Evolutionary conservation across 2,329 filamentous ascomycete genomes (phyloP).

Genomic region (Monosporascus ibericus): DNA sequence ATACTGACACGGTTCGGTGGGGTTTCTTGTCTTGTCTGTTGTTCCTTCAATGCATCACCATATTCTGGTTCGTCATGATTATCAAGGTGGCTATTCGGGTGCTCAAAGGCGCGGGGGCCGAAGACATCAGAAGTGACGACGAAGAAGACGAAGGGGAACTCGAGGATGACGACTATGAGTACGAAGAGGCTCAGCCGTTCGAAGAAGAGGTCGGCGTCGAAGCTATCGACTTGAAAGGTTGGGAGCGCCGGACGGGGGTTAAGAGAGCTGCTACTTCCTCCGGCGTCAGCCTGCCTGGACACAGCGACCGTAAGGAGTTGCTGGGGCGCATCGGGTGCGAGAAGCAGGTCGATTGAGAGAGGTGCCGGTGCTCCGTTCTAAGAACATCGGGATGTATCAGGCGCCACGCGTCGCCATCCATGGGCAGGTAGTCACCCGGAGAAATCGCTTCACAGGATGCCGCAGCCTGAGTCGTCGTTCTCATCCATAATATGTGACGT

Average conservation of each 20-base stretch:
- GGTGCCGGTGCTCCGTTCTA: too few relatives aligned
- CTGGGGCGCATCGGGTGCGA: constrained; percentile 78
- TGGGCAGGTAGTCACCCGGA: too few relatives aligned
- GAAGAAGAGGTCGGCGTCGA: constrained; percentile 75
- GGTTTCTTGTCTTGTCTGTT: constrained; percentile 72
- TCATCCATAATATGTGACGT: too few relatives aligned
- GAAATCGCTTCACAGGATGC: too few relatives aligned
- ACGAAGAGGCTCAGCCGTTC: constrained; percentile 50
- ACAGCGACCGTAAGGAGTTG: constrained; percentile 74
- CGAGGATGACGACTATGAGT: constrained; percentile 47
- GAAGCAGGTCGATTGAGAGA: constrained; percentile 54
- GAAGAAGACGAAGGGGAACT: constrained; percentile 64
- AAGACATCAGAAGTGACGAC: constrained; percentile 83
- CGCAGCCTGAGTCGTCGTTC: too few relatives aligned
- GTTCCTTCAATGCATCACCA: constrained; percentile 70
- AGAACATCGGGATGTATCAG: too few relatives aligned
- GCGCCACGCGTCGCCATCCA: too few relatives aligned
- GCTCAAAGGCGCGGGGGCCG: constrained; percentile 67
- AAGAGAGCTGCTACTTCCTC: constrained; percentile 48
- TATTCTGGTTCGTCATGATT: constrained; percentile 90
- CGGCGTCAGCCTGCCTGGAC: constrained; percentile 61
- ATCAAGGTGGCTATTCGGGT: constrained; percentile 76
- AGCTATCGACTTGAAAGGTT: constrained; percentile 58
- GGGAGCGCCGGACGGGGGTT: constrained; percentile 51
- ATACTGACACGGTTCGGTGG: constrained; percentile 67